Evolutionary conservation across 768 basidiomycete genomes (phyloP).

Genomic region (Gelatoporia subvermispora): DNA sequence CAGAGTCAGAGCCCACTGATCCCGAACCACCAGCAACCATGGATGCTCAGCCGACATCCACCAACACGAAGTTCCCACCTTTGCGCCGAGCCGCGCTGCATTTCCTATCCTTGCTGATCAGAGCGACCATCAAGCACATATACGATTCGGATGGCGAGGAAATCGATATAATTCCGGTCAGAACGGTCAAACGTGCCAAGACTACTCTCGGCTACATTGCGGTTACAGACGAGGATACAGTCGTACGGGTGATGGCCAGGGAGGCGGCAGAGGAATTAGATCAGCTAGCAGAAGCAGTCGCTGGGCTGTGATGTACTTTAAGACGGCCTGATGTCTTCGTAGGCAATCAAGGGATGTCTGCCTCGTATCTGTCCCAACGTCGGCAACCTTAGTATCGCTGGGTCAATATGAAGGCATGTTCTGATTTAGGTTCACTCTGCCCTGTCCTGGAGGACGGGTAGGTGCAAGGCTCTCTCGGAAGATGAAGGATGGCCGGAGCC

Average conservation of each 20-base stretch:
- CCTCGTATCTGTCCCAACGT: slow-evolving; percentile 96
- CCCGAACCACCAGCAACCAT: slow-evolving; percentile 28
- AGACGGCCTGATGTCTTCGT: no score
- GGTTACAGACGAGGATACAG: slow-evolving; percentile 64
- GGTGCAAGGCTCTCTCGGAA: slow-evolving; percentile 12
- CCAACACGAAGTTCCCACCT: slow-evolving; percentile 65
- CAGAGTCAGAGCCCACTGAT: slow-evolving; percentile 13
- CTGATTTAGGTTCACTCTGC: slow-evolving; percentile 48
- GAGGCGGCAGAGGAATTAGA: slow-evolving; percentile 57
- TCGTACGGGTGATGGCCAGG: slow-evolving; percentile 72
- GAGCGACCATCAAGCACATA: slow-evolving; percentile 46
- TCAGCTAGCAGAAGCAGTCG: slow-evolving; percentile 41
- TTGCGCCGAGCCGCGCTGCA: slow-evolving; percentile 85
- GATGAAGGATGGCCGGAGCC: slow-evolving; percentile 6
- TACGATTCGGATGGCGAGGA: slow-evolving; percentile 36
- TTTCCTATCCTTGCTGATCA: slow-evolving; percentile 67
- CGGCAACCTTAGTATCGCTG: slow-evolving; percentile 57
- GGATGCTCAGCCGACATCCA: slow-evolving; percentile 54
- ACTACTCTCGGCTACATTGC: slow-evolving; percentile 66
- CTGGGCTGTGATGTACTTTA: slow-evolving; percentile 26
- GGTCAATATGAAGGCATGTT: slow-evolving; percentile 78
- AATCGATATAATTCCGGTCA: slow-evolving; percentile 28
- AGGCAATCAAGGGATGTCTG: slow-evolving; percentile 25
- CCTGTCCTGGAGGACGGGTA: slow-evolving; percentile 6
- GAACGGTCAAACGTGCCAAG: slow-evolving; percentile 44